These are phyloP conservation scores for Termitomyces titanicus DNA, from an alignment of 768 basidiomycete genomes.

Conservation along the genomic window DNA sequence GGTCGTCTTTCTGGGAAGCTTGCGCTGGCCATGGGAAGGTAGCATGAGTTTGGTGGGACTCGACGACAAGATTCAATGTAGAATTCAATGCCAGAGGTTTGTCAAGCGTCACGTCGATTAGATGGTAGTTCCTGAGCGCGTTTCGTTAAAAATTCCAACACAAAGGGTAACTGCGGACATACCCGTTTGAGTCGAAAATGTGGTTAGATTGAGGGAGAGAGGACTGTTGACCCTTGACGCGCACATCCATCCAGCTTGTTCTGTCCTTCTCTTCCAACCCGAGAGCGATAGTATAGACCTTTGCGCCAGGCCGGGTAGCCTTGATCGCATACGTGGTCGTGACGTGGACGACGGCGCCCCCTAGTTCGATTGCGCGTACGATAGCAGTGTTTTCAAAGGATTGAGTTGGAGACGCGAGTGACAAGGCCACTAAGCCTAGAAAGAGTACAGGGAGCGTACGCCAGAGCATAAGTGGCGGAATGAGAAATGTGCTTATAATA, in stretches of 20 bases:
- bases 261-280: slow-evolving; percentile 56
- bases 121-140: slow-evolving; percentile 37
- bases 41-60: slow-evolving; percentile 75
- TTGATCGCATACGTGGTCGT: slow-evolving; percentile 86
- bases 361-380: slow-evolving; percentile 86
- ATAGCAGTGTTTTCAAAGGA: slow-evolving; percentile 88
- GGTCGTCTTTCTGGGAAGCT: slow-evolving; percentile 73
- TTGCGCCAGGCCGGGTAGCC: slow-evolving; percentile 57
- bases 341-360: slow-evolving; percentile 83
- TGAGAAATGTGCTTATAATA: slow-evolving; percentile 9
- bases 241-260: slow-evolving; percentile 79
- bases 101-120: slow-evolving; percentile 64
- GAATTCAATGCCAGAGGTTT: slow-evolving; percentile 53
- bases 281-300: slow-evolving; percentile 66
- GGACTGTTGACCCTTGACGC: slow-evolving; percentile 65
- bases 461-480: slow-evolving; percentile 36
- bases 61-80: slow-evolving; percentile 73
- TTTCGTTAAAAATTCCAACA: slow-evolving; percentile 5
- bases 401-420: slow-evolving; percentile 34
- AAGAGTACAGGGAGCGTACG: slow-evolving; percentile 45
- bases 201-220: slow-evolving; percentile 50
- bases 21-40: slow-evolving; percentile 72
- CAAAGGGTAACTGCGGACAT: slow-evolving; percentile 19
- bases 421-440: slow-evolving; percentile 34
- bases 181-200: slow-evolving; percentile 50